Evolutionary conservation across 2,329 filamentous ascomycete genomes (phyloP), one percentile per base, ranked within the genome.

Genomic region (Phaeoacremonium minimum): DNA sequence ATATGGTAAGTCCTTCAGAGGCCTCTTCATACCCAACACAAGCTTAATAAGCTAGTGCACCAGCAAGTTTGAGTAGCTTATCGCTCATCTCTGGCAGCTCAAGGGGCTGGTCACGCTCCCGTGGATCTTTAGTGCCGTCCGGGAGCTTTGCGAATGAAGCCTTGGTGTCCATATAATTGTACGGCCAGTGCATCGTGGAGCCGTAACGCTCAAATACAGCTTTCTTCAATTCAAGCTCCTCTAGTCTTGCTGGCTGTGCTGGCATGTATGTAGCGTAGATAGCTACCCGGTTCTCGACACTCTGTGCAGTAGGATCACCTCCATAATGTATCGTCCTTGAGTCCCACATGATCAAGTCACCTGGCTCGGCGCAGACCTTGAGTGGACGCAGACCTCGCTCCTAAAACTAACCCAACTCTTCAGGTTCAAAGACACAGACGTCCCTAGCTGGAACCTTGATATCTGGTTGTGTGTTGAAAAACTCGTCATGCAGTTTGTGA

Each of bases 321-420:
- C 9, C 57, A 43, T 64, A 71, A 47, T 74, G 69, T 32, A 71
- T 61, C 1, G 64, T 66, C 4, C 70, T 51, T 5, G 61, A 63
- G 41, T 70, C 67, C 67, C 66, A 67, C 6, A 69, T 49, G 6
- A 69, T 55, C 38, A 69, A 48, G 39, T 67, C 65, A 5, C 66
- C 65, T 9, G 63, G 58, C n/a, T 63, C 65, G 15, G 58, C 49
- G 33, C 55, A 50, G 7, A 68, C 47, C 50, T 70, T 69, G 30
- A 58, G 29, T 7, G 59, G 37, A 37, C 58, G 53, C 42, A 57
- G 63, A 0, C 65, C 65, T 2, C 49, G 48, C 6, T 57, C 49
- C 30, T 60, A 40, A 33, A 67, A 67, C 63, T 64, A 69, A 20
- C 59, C 48, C 13, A 67, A 47, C 34, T 68, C 62, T 17, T 65